Evolutionary conservation across 1,284 basidiomycete species (phyloP), one percentile per base, ranked within the genome.

Genomic region (Coriolopsis trogii): DNA sequence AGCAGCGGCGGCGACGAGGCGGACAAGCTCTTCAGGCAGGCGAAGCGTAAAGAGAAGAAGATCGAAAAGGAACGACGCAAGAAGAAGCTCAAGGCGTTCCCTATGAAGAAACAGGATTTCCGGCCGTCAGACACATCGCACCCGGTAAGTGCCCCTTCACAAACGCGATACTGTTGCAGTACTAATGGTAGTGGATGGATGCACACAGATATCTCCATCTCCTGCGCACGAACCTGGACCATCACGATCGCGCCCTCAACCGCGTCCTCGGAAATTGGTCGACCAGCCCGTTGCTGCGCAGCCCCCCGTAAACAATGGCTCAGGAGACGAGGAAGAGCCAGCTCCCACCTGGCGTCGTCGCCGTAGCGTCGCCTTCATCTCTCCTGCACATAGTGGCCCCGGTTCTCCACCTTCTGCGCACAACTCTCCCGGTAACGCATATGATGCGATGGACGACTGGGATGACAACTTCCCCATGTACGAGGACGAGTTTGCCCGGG

Each of bases 1-100:
- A n/a, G n/a, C n/a, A 60, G 59, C 30, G 59, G 59, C 20, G 56
- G 58, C 43, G 55, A 46, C 6, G 59, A 58, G 3, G 58, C 44
- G 8, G 49, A 50, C 1, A 42, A 59, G 16, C 30, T 52, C 3
- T 16, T 39, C 3, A 34, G 43, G 1, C 36, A 47, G 3, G 38
- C 25, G 37, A 23, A 36, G 46, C 43, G n/a, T n/a, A n/a, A n/a
- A 6, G 38, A 30, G 37, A 50, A 46, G 29, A 47, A 36, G 23
- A 24, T 34, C 41, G 57, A 49, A 40, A 55, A 41, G 39, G 53
- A 59, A 38, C 47, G 41, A 15, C 50, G 50, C 16, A 31, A 36
- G 10, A 59, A 49, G 45, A 38, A 31, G 8, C 53, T 31, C 13
- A 42, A 46, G 16, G 48, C 42, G 9, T 59, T 59, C 23, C 57